Conservation (phyloP, 2,329 filamentous ascomycete genomes). For the Nigrospora sphaerica region DNA sequence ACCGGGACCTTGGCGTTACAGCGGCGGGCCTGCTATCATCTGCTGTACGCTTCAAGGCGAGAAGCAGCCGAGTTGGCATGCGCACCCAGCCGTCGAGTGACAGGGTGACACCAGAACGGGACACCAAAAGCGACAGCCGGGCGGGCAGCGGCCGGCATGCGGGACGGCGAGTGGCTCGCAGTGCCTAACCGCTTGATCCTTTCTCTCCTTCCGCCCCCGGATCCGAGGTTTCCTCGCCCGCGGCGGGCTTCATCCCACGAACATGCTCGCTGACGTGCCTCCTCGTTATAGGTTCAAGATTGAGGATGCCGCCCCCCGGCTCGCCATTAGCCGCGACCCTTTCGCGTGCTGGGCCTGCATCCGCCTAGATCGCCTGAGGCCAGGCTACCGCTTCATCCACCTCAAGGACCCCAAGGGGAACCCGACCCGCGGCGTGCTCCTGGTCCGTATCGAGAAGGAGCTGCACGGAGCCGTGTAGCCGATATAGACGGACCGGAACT, state of each 20-base stretch:
- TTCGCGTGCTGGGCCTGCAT: slow-evolving; percentile 51
- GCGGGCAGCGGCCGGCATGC: too few relatives aligned
- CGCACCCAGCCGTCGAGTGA: slow-evolving; percentile 16
- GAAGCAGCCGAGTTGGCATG: slow-evolving; percentile 14
- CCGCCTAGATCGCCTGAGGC: slow-evolving; percentile 48
- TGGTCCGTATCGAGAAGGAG: slow-evolving; percentile 45
- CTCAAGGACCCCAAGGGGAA: slow-evolving; percentile 39
- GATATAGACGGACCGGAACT: too few relatives aligned
- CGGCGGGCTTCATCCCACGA: too few relatives aligned
- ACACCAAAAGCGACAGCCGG: too few relatives aligned
- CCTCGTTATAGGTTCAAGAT: slow-evolving; percentile 40
- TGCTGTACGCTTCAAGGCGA: slow-evolving; percentile 9
- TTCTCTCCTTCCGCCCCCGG: too few relatives aligned
- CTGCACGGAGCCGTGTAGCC: slow-evolving; percentile 9
- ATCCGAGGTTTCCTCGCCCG: too few relatives aligned
- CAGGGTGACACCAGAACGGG: slow-evolving; percentile 1
- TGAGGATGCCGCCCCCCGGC: slow-evolving; percentile 35
- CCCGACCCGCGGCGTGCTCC: slow-evolving; percentile 37
- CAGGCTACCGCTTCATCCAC: slow-evolving; percentile 47
- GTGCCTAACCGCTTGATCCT: too few relatives aligned
- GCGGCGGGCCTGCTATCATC: slow-evolving; percentile 9
- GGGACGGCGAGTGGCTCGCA: too few relatives aligned
- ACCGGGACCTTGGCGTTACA: slow-evolving; percentile 7
- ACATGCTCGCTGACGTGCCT: too few relatives aligned
- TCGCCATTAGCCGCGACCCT: slow-evolving; percentile 24